Evolutionary conservation across 176 grass and related monocot species (phyloP).

Genomic region (Pontederia crassipes): DNA sequence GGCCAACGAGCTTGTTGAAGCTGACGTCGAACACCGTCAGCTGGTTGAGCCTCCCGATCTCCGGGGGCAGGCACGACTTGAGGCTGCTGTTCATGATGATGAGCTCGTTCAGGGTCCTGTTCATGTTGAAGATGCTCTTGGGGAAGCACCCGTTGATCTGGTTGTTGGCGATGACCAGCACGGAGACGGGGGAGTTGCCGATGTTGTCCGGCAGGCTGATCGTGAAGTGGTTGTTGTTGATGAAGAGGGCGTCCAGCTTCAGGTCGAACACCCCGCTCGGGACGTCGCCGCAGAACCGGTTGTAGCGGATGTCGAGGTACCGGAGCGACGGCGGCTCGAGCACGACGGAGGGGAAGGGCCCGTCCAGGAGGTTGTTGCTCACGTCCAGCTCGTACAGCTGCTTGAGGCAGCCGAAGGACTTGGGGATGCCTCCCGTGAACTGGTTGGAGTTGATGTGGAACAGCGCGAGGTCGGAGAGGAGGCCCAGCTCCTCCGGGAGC

Average conservation of each 20-base stretch:
- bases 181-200: slow-evolving; percentile 60
- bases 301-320: slow-evolving; percentile 65
- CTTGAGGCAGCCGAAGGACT: slow-evolving; percentile 25
- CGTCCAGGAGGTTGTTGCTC: slow-evolving; percentile 65
- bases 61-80: slow-evolving; percentile 70
- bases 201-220: slow-evolving; percentile 46
- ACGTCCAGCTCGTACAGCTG: slow-evolving; percentile 70
- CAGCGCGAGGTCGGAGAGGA: slow-evolving; percentile 49
- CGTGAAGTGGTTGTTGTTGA: slow-evolving; percentile 79
- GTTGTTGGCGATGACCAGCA: slow-evolving; percentile 72
- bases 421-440: slow-evolving; percentile 35
- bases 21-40: slow-evolving; percentile 90
- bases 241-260: slow-evolving; percentile 66
- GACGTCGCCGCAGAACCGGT: slow-evolving; percentile 59
- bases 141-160: slow-evolving; percentile 56
- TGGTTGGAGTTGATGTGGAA: slow-evolving; percentile 87
- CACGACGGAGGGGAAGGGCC: slow-evolving; percentile 52
- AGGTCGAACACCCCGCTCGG: slow-evolving; percentile 55
- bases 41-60: slow-evolving; percentile 64
- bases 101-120: slow-evolving; percentile 58
- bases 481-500: slow-evolving; percentile 54
- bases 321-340: slow-evolving; percentile 51
- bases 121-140: slow-evolving; percentile 58
- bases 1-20: slow-evolving; percentile 56
- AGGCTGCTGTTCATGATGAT: slow-evolving; percentile 71